phyloP scores from a whole-genome alignment of 768 basidiomycete species.

The Lentinula lateritia region DNA sequence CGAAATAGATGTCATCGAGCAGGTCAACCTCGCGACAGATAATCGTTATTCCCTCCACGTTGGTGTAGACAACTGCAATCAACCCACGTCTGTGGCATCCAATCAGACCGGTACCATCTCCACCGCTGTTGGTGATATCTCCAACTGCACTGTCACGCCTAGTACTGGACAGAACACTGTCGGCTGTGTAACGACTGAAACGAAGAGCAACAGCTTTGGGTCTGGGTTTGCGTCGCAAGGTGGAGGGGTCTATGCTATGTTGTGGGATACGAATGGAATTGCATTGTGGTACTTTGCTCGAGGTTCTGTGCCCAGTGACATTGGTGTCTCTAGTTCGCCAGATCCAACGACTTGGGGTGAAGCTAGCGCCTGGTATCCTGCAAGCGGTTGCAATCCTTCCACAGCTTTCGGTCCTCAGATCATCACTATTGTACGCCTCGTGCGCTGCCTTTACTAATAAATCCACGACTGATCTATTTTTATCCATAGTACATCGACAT shows the following conservation, averaged over 20 bases:
- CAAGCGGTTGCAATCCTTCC: slow-evolving; percentile 48
- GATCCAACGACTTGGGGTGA: slow-evolving; percentile 52
- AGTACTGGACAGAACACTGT: slow-evolving; percentile 33
- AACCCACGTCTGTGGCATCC: slow-evolving; percentile 29
- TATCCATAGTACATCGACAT: slow-evolving; percentile 12
- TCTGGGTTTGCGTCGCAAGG: slow-evolving; percentile 50
- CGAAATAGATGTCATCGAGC: slow-evolving; percentile 61
- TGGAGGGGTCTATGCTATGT: slow-evolving; percentile 63
- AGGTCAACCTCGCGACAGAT: slow-evolving; percentile 38
- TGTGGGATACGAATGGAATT: slow-evolving; percentile 51
- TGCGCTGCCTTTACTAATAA: not conserved
- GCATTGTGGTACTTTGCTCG: slow-evolving; percentile 54
- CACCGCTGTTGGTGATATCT: slow-evolving; percentile 17
- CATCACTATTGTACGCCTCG: slow-evolving; percentile 39
- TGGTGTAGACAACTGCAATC: slow-evolving; percentile 40
- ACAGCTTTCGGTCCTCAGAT: slow-evolving; percentile 53
- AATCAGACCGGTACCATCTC: slow-evolving; percentile 36
- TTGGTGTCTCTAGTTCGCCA: slow-evolving; percentile 41
- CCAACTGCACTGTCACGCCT: slow-evolving; percentile 39
- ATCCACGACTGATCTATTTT: not conserved
- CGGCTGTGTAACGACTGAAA: slow-evolving; percentile 51
- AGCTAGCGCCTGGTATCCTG: slow-evolving; percentile 58
- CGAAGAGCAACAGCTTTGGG: slow-evolving; percentile 44
- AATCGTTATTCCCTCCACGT: slow-evolving; percentile 57
- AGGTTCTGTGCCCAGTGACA: slow-evolving; percentile 50